Percentiles rank a stretch among this genome's conserved stretches.
phyloP scores from a whole-genome alignment of 495 filamentous ascomycete species.

The Trichoderma erinaceum region DNA sequence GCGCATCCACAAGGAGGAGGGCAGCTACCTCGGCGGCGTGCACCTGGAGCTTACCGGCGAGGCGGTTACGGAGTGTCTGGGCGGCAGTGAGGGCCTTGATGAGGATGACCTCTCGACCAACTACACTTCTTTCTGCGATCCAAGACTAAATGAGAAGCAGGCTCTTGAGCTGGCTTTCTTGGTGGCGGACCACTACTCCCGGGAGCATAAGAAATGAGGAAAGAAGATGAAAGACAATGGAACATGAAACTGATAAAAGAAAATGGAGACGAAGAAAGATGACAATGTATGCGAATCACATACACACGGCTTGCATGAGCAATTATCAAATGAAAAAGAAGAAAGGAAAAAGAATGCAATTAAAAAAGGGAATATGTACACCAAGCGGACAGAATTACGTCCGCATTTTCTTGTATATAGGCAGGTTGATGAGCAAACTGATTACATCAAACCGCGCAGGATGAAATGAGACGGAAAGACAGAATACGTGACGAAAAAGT shows the following conservation, averaged over 20 bases:
- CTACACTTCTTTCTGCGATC: conserved; percentile 95
- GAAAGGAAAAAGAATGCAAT: too few species aligned
- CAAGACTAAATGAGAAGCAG: conserved; percentile 93
- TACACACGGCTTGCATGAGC: too few species aligned
- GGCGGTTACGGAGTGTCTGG: conserved; percentile 91
- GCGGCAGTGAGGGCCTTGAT: conserved; percentile 78
- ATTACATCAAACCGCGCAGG: neutral
- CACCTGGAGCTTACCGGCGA: conserved; percentile 95
- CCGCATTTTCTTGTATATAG: too few species aligned
- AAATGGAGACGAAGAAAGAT: too few species aligned
- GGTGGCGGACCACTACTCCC: conserved; percentile 68
- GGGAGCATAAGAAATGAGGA: conserved; percentile 11
- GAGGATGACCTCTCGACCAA: conserved; percentile 82
- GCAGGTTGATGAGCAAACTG: neutral
- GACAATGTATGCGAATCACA: too few species aligned
- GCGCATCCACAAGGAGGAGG: conserved; percentile 72
- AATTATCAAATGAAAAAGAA: too few species aligned
- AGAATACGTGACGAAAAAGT: too few species aligned
- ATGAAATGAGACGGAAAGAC: neutral
- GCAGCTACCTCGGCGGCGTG: conserved; percentile 84
- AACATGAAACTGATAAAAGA: too few species aligned
- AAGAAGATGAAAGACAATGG: neutral
- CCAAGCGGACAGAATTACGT: too few species aligned
- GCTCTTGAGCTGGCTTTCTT: conserved; percentile 91
- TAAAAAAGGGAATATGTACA: too few species aligned